Conservation (phyloP, 768 basidiomycete genomes). For the Leccinum boreale region DNA sequence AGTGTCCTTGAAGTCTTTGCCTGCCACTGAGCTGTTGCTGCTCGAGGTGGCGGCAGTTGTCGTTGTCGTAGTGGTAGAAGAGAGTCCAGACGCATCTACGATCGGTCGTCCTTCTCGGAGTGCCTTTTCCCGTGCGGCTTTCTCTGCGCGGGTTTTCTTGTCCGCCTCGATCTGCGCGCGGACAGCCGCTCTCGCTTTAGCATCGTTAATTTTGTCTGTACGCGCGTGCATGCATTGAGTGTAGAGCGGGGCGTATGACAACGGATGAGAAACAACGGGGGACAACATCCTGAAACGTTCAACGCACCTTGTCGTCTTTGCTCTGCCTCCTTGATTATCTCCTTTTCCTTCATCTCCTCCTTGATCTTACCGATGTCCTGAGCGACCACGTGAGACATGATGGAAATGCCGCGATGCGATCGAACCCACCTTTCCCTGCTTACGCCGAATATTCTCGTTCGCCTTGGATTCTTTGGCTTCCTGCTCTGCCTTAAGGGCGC, state of each 20-base stretch:
- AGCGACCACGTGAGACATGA: background rate
- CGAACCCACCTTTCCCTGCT: slow-evolving; percentile 68
- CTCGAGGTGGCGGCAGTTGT: slow-evolving; percentile 32
- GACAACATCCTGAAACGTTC: background rate
- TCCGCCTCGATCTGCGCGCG: slow-evolving; percentile 95
- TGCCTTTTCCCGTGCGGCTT: slow-evolving; percentile 87
- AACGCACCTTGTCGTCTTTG: slow-evolving; percentile 68
- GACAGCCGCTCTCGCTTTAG: slow-evolving; percentile 78
- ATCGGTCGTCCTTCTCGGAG: slow-evolving; percentile 72
- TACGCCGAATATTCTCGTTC: slow-evolving; percentile 79
- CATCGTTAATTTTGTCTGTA: slow-evolving; percentile 87
- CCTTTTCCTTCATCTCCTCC: slow-evolving; percentile 76
- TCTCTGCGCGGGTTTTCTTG: slow-evolving; percentile 85
- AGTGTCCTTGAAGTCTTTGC: slow-evolving; percentile 83
- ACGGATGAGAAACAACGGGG: background rate
- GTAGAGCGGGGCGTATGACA: background rate
- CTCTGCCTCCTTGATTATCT: slow-evolving; percentile 80
- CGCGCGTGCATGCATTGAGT: background rate
- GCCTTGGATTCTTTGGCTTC: slow-evolving; percentile 71
- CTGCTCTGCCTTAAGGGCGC: slow-evolving; percentile 63
- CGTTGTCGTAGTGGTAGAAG: slow-evolving; percentile 29
- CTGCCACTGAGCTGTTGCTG: slow-evolving; percentile 40
- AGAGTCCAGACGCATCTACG: slow-evolving; percentile 29
- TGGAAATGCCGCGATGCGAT: background rate
- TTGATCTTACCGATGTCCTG: slow-evolving; percentile 71